Evolutionary conservation across 208 protist species (phyloP), one percentile per base, ranked within the genome.

Genomic region (Herpetomonas muscarum): DNA sequence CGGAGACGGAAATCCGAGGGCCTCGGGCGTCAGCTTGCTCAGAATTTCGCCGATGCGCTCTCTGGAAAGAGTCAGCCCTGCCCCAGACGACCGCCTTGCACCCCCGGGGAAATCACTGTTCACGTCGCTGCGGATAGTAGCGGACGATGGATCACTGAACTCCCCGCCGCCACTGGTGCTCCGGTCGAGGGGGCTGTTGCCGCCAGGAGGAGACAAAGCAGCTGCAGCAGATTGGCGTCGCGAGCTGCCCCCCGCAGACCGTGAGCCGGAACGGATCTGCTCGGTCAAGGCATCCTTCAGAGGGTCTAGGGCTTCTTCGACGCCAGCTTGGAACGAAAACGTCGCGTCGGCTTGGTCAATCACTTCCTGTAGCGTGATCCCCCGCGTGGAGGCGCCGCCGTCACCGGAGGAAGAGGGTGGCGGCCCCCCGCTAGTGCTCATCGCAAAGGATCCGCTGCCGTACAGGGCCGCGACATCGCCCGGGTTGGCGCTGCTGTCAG

Each of bases 11-110:
- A 56, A 59, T 15, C 70, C 71, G 17, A 84, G 56, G 0, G 76
- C 76, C 41, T 84, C 76, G 1, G 76, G 76, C 2, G 72, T 77
- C 10, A 84, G 55, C 37, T 72, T 57, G 24, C 64, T 74, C 19
- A 84, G 59, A 15, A 84, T 48, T 24, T 69, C 49, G 2, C 76
- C 61, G 3, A 84, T 54, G 34, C 68, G 51, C 44, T 79, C 68
- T 0, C 65, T 55, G 19, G 76, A 76, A 17, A 84, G 54, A 1
- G 36, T 70, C 15, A 39, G 47, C 5, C n/a, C n/a, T n/a, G n/a
- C n/a, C n/a, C n/a, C n/a, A n/a, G n/a, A n/a, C n/a, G n/a, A n/a
- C n/a, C n/a, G n/a, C n/a, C n/a, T n/a, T n/a, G n/a, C n/a, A n/a
- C n/a, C n/a, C n/a, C n/a, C n/a, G n/a, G n/a, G n/a, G n/a, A n/a